Percentiles rank a stretch among this genome's conserved stretches.
These are phyloP conservation scores for Allium cepa DNA, from an alignment of 106 monocot genomes.

Conservation along the genomic window DNA sequence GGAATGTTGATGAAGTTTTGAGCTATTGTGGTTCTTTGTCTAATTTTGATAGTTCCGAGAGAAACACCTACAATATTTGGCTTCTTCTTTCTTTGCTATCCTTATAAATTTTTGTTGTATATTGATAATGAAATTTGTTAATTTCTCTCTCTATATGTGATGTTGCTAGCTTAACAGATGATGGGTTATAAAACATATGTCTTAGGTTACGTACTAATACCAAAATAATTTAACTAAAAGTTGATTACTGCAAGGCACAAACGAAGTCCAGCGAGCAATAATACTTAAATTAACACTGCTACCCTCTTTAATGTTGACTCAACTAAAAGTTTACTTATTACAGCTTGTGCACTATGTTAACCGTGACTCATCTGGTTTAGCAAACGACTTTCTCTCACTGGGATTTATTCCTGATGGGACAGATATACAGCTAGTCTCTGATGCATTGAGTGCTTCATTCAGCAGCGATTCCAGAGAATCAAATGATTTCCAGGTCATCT, in stretches of 20 bases:
- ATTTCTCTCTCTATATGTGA: no score
- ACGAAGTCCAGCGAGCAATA: neutral
- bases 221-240: no score
- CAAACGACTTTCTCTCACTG: conserved; percentile 91
- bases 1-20: no score
- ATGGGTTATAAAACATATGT: no score
- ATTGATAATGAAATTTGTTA: no score
- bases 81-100: no score
- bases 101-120: no score
- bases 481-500: conserved; percentile 81
- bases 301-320: conserved; percentile 2
- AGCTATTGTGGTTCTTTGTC: no score
- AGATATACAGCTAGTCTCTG: conserved; percentile 58
- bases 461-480: conserved; percentile 52
- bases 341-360: conserved; percentile 98
- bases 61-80: no score
- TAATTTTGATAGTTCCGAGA: no score
- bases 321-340: conserved; percentile 8
- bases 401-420: conserved; percentile 92
- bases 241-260: neutral
- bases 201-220: no score
- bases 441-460: conserved; percentile 74
- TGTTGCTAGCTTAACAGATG: no score
- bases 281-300: neutral
- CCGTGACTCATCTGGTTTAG: conserved; percentile 79